Base-by-base conservation (phyloP, 192 early-diverging fungal species). In the Spizellomyces sp. region DNA sequence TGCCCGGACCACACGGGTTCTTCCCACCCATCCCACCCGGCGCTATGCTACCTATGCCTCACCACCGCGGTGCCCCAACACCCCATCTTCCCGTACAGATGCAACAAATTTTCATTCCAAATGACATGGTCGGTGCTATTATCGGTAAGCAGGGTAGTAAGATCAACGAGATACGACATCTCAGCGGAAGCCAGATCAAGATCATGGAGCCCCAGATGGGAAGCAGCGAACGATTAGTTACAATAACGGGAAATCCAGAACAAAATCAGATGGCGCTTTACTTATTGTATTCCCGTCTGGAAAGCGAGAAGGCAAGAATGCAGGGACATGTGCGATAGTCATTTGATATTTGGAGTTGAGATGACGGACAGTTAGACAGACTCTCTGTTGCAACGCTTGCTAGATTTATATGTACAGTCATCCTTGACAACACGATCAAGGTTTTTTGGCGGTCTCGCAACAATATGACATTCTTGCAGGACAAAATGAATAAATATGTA, bases 41-140 rank as follows among this genome's bases (percentile, higher is more conserved):
- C 3, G 54, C n/a, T n/a, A 56, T 56, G 54, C n/a, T 22, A 56
- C 54, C 54, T 6, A 41, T 42, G n/a, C 59, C 59, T 36, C 50
- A 54, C 17, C 17, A 41, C 22, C 48, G 68, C 15, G 60, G 42
- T 12, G 66, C 14, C 19, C 19, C 71, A 0, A 67, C 73, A 58
- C 66, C 50, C 10, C 62, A 55, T 15, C 17, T 48, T 5, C 62
- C 70, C 9, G 45, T 74, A 10, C 74, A 83, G 87, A 72, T 89
- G 90, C 74, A 92, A 87, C 89, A 96, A 70, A 94, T 98, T 72
- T 88, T 88, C 58, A 95, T 99, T 65, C 94, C 96, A 17, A 89
- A 89, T 75, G 94, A 96, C 76, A 92, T 98, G 91, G 95, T 96
- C 57, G 96, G 96, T 41, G 94, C 94, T 73, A 94, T 99, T 75